A percentile compares a stretch with the other conserved stretches of the same genome.
phyloP scores from a whole-genome alignment of 2,329 filamentous ascomycete species.

The Colletotrichum kahawae region DNA sequence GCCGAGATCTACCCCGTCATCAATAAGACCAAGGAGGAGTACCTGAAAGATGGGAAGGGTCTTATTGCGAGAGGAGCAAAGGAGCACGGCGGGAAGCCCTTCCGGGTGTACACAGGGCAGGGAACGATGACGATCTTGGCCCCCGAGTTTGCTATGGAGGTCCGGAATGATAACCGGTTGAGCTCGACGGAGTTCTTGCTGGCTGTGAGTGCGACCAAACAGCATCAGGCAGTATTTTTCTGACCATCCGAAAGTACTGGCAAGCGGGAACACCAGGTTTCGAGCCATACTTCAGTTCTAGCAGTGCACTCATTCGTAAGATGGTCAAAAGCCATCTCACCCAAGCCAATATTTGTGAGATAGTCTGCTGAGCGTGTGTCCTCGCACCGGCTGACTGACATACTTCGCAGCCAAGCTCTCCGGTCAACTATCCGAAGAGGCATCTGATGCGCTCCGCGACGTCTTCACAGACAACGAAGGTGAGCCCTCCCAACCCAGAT shows the following conservation, averaged over 20 bases:
- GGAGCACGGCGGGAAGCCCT: not conserved
- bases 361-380: not conserved
- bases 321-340: not conserved
- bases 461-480: not conserved
- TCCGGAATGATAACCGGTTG: not conserved
- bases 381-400: not conserved
- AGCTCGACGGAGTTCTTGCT: conserved; percentile 6
- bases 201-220: not conserved
- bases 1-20: not conserved
- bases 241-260: not conserved
- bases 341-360: not conserved
- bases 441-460: not conserved
- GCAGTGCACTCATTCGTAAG: conserved; percentile 4
- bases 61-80: not conserved
- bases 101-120: conserved; percentile 1
- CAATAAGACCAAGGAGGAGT: conserved; percentile 5
- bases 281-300: conserved; percentile 3
- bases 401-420: not conserved
- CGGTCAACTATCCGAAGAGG: not conserved
- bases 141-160: not conserved
- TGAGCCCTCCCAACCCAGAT: not conserved
- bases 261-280: conserved; percentile 2
- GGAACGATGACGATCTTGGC: not conserved
- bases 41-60: not conserved
- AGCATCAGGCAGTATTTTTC: too few relatives aligned